Evolutionary conservation across 2,329 filamentous ascomycete species (phyloP), one percentile per base, ranked within the genome.

Genomic region (Epicoccum sorghinum): DNA sequence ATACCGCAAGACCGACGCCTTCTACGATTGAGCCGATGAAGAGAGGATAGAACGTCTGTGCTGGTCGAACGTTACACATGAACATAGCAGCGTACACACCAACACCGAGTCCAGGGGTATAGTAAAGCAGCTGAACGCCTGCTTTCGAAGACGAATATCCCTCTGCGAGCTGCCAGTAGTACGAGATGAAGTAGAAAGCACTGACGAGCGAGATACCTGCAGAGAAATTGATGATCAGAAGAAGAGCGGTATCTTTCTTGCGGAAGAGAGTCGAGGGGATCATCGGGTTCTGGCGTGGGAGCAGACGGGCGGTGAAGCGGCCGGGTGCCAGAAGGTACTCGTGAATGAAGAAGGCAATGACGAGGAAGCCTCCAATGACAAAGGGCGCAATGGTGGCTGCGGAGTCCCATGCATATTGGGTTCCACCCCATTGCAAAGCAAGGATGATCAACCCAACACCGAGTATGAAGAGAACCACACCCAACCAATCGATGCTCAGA

Each of bases 171-270:
- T 83, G 83, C 68, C 89, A 89, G 70, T 89, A 90, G 14, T 89
- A 80, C 13, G 83, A 84, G 60, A 87, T 83, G 61, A 89, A 90
- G 69, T 89, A 90, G 59, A 89, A 83, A 1, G 86, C 82, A 10
- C 81, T 77, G 67, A 80, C 81, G 59, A 79, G 70, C 0, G 74
- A 79, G 61, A 84, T 81, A 4, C 87, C 87, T 0, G 82, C 82
- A 3, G 81, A 78, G 62, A 87, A 84, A 59, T 86, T 86, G 59
- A 87, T 79, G 52, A 82, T 81, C 56, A 85, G 82, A n/a, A 89
- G 70, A n/a, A 89, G 75, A 0, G 79, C 76, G 1, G 85, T 82
- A 58, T 90, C 86, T 30, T 81, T 79, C 49, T 82, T 79, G 3
- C 74, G 71, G 40, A 89, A 77, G 18, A 89, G 72, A 7, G 78